Evolutionary conservation across 345 rosid genomes (phyloP).

Genomic region (Acer yangbiense): DNA sequence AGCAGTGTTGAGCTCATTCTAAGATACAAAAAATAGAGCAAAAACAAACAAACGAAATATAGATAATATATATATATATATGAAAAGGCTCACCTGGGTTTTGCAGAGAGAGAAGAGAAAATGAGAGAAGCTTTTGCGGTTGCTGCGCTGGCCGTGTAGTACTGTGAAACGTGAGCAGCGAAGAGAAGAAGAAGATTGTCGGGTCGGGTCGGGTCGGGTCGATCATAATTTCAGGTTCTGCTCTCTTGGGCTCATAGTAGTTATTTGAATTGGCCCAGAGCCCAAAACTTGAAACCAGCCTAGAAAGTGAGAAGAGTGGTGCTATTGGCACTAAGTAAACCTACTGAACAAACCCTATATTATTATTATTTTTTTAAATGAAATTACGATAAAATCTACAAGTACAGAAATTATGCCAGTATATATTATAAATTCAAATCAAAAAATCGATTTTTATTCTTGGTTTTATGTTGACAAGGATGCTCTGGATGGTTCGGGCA

Average conservation of each 20-base stretch:
- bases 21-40: background rate
- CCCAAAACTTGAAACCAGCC: background rate
- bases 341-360: background rate
- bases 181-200: background rate
- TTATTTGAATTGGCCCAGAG: background rate
- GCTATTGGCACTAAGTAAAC: no score
- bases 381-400: no score
- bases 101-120: background rate
- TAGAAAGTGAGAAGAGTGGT: background rate
- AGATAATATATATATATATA: background rate
- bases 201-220: background rate
- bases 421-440: no score
- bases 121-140: background rate
- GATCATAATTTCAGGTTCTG: no score
- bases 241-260: no score
- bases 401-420: no score
- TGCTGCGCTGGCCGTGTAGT: no score
- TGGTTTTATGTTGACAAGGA: no score
- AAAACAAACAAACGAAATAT: background rate
- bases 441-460: no score
- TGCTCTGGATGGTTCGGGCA: no score
- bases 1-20: constrained; percentile 35
- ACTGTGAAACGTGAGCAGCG: background rate
- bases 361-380: no score
- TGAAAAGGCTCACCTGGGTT: background rate